Base-by-base conservation (phyloP, 345 rosid species). In the Populus deltoides region DNA sequence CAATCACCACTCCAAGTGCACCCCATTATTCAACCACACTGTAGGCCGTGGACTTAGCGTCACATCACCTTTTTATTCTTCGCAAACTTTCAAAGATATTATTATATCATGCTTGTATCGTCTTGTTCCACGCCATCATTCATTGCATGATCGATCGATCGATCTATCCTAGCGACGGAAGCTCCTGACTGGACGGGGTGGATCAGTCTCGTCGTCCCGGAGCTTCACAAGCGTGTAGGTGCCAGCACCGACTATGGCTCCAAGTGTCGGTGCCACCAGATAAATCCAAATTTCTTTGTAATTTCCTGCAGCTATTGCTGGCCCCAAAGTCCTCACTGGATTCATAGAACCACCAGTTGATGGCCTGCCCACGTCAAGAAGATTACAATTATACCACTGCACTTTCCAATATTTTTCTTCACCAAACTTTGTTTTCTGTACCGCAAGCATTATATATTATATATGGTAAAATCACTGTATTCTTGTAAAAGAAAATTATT, bases 281-380 rank as follows among this genome's bases (percentile, higher is more conserved):
- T 92, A 96, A 35, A 96, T 68, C 99, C 99, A 96, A 13, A 93
- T 33, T 51, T 87, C 82, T 62, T 78, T 83, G 77, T 92, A 96
- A 78, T 91, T 92, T 81, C 98, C 99, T 71, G 98, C 90, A 8
- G 98, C 99, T 61, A 96, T 89, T 0, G 99, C 99, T 0, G 99
- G 99, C 33, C 99, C 99, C 29, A 96, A 76, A 16, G 97, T 96
- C 77, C 95, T 77, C 78, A 91, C 95, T 0, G 93, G 95, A 68
- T 91, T 91, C 95, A 91, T 91, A 75, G 95, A 92, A 72, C 83
- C 99, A 35, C 99, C 99, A 71, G 83, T 96, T 33, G 97, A 86
- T 55, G 94, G 93, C 79, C 99, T 95, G 86, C 81, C 25, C 31
- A 7, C 27, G 39, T 38, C 71, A 36, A 36, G 17, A 68, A 22